Evolutionary conservation across 2,329 filamentous ascomycete genomes (phyloP).

Genomic region (Trichophaea hybrida): DNA sequence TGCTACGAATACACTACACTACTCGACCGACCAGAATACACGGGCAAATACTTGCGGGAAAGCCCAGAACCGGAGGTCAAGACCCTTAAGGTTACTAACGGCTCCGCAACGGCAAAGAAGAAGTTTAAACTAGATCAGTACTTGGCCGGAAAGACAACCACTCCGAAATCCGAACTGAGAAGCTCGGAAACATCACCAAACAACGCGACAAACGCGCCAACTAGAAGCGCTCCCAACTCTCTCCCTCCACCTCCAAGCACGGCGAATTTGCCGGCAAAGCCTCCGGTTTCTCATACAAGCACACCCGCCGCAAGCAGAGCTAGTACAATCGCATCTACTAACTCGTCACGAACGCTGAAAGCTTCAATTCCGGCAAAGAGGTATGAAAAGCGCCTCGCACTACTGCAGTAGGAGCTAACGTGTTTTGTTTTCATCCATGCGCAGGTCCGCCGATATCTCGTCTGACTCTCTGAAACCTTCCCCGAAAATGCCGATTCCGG

Average conservation of each 20-base stretch:
- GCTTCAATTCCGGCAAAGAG: constrained; percentile 1
- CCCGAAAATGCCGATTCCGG: constrained; percentile 7
- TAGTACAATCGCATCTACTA: not conserved
- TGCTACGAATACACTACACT: constrained; percentile 23
- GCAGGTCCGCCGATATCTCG: not conserved
- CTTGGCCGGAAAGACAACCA: constrained; percentile 10
- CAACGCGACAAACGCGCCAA: constrained; percentile 3
- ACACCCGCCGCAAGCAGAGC: not conserved
- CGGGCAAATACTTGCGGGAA: constrained; percentile 18
- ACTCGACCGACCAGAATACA: constrained; percentile 18
- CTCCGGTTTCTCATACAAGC: not conserved
- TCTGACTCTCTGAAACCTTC: not conserved
- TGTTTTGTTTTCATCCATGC: not conserved
- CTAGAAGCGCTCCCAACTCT: not conserved
- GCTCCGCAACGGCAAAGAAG: constrained; percentile 14
- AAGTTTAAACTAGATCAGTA: constrained; percentile 21
- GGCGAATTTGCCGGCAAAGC: not conserved
- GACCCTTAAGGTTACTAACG: constrained; percentile 6
- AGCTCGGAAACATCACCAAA: constrained; percentile 4
- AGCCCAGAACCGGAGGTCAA: constrained; percentile 17
- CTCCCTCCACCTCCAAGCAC: not conserved
- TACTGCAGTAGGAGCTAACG: not conserved
- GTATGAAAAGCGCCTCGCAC: constrained; percentile 2
- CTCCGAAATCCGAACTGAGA: not conserved
- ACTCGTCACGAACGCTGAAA: not conserved